Evolutionary conservation across 148 eudicot genomes (phyloP), one percentile per base, ranked within the genome.

Genomic region (Nyssa sinensis): DNA sequence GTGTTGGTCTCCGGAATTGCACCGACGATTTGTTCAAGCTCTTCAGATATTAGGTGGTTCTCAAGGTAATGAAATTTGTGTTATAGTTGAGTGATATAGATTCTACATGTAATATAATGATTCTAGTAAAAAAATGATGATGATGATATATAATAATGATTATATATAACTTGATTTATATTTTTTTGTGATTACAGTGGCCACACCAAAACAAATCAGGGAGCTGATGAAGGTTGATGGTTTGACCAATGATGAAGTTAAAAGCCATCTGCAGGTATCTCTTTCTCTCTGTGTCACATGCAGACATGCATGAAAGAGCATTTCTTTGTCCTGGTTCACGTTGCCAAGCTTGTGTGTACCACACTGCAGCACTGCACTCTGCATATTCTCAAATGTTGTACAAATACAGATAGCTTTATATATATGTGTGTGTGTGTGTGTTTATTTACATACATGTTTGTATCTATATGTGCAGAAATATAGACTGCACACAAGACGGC

Each of bases 211-310:
- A 81, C 99, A 95, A 83, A 95, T 95, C 81, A 89, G 97, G 78
- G 99, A 95, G 77, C 84, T 95, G 24, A 95, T 95, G 98, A 95
- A 95, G 90, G 98, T 95, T 75, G 98, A 95, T 73, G 98, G 98
- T 49, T 81, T 95, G 81, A 95, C 98, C 82, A 90, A 95, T 85
- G 98, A 95, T 92, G 98, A 95, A 87, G 98, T 95, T 67, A 95
- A 95, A 92, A 95, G 97, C 84, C 98, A 95, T 73, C 84, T 95
- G 75, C 98, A 95, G 97, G 98, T 88, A 69, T 49, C 17, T 31
- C 47, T 74, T 70, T 75, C 79, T 74, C 69, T 75, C 74, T 77
- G 75, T 72, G 69, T 74, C 74, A 24, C 33, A 74, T 5, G n/a
- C 53, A 32, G 16, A 44, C 51, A 55, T 76, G 37, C 39, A 68